Percentiles rank a stretch among this genome's conserved stretches.
Conservation (phyloP, 768 basidiomycete species). For the Suillus sp. region DNA sequence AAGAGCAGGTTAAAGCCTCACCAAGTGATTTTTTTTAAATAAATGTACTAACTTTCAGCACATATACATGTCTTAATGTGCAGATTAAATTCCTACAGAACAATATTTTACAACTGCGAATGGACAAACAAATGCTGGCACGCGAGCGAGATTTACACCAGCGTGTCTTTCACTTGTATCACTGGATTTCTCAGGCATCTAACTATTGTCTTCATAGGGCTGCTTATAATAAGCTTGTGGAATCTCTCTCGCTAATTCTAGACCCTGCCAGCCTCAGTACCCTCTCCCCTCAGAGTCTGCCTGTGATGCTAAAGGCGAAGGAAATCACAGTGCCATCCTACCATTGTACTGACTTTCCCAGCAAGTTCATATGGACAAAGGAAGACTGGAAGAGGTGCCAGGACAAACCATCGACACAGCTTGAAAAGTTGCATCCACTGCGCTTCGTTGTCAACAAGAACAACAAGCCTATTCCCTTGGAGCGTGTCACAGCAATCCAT, state of each 20-base stretch:
- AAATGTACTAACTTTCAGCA: neutral
- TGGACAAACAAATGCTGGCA: constrained; percentile 1
- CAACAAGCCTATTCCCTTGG: neutral
- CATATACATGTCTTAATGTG: neutral
- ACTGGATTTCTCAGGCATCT: neutral
- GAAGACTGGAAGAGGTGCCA: neutral
- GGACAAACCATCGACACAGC: neutral
- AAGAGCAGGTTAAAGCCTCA: constrained; percentile 5
- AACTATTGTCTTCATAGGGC: neutral
- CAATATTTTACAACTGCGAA: constrained; percentile 1
- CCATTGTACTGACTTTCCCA: neutral
- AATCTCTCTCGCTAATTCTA: neutral
- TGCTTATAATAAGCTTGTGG: neutral
- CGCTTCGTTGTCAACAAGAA: neutral
- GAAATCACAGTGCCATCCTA: neutral
- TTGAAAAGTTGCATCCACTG: neutral
- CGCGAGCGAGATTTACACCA: neutral
- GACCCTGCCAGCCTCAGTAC: neutral
- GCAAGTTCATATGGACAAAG: neutral
- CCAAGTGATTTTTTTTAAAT: neutral
- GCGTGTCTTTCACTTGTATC: neutral
- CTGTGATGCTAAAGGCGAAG: neutral
- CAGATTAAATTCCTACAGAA: constrained; percentile 1
- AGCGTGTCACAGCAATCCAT: neutral
- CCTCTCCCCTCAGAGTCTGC: neutral